Evolutionary conservation across 495 filamentous ascomycete species (phyloP).

Genomic region (Peziza echinospora): DNA sequence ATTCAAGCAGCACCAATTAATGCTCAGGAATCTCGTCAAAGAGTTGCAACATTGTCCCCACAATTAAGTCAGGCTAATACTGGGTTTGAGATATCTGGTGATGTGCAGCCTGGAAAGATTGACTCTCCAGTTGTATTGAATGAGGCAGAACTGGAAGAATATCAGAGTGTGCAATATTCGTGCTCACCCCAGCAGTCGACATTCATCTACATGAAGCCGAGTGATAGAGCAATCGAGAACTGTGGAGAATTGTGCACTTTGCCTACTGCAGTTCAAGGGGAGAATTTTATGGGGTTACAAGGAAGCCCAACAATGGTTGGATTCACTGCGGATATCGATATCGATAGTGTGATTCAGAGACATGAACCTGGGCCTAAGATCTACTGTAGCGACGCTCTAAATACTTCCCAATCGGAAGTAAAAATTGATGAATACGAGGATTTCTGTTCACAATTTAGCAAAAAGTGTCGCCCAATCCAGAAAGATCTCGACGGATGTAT

Average conservation of each 20-base stretch:
- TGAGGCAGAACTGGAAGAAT: not conserved
- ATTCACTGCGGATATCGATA: no score
- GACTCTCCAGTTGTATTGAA: not conserved
- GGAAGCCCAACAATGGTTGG: not conserved
- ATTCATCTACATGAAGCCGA: not conserved
- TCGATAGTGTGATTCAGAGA: no score
- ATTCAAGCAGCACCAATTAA: not conserved
- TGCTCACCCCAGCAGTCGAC: no score
- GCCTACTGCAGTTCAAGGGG: not conserved
- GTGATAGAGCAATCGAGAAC: not conserved
- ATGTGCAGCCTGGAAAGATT: no score
- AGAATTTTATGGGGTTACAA: not conserved
- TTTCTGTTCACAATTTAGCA: not conserved
- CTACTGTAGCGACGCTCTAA: no score
- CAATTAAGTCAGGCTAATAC: not conserved
- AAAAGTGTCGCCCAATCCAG: not conserved
- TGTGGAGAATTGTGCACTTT: not conserved
- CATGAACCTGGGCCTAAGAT: no score
- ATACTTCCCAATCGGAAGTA: not conserved
- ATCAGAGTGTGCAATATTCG: not conserved
- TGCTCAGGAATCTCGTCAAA: no score
- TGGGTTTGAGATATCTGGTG: no score
- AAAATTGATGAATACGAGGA: not conserved
- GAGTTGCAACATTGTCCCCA: not conserved
- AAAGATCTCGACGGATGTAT: not conserved